Conservation (phyloP, 75 land plant species). For the Pinus albicaulis region DNA sequence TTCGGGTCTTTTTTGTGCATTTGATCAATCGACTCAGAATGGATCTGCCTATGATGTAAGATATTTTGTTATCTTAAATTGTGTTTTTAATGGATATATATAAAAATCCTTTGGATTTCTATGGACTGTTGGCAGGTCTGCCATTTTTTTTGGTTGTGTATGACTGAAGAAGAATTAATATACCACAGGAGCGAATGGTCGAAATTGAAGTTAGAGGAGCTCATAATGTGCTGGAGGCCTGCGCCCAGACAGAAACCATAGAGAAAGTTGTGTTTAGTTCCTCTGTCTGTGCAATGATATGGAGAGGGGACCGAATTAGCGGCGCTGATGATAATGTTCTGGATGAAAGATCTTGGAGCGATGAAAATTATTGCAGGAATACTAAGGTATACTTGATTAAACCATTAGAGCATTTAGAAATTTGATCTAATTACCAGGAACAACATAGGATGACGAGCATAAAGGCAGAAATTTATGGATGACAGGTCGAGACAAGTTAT, state of each 20-base stretch:
- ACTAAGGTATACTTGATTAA: conserved; percentile 45
- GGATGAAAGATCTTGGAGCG: conserved; percentile 91
- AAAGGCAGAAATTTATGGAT: no score
- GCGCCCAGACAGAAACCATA: conserved; percentile 66
- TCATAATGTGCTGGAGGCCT: conserved; percentile 83
- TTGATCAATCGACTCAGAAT: conserved; percentile 40
- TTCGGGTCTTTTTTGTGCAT: conserved; percentile 61
- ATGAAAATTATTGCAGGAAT: conserved; percentile 63
- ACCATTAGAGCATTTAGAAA: no score
- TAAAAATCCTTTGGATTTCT: no score
- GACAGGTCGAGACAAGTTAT: no score
- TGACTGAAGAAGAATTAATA: conserved; percentile 3
- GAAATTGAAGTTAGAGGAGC: conserved; percentile 84
- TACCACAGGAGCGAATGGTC: conserved; percentile 38
- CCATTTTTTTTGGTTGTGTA: not conserved
- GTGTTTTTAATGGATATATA: no score
- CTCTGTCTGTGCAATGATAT: conserved; percentile 69
- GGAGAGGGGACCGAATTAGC: conserved; percentile 34
- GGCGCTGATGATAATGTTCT: conserved; percentile 11
- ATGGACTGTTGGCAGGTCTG: no score
- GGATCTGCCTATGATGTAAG: conserved; percentile 55
- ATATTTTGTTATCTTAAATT: no score
- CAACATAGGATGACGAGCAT: no score
- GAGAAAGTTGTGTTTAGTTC: conserved; percentile 73
- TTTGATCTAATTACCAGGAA: no score